These are phyloP conservation scores for Skeletonema potamos DNA, from an alignment of 108 stramenopile species.

Conservation along the genomic window DNA sequence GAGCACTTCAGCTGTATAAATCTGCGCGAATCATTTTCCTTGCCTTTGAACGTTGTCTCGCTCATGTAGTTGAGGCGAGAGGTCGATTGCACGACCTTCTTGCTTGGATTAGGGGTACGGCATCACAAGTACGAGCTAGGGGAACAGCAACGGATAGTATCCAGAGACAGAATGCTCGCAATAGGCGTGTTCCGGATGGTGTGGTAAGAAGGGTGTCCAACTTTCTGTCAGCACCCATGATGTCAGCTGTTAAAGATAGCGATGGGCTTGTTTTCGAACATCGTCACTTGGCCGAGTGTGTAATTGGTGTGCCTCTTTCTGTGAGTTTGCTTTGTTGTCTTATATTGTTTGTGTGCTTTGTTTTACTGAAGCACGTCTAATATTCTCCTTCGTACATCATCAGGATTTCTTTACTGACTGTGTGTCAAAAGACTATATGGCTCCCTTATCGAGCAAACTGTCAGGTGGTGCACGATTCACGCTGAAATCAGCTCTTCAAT, in stretches of 20 bases:
- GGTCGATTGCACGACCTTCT: constrained; percentile 65
- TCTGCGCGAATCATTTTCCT: constrained; percentile 36
- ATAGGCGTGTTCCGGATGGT: constrained; percentile 65
- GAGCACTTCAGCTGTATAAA: constrained; percentile 23
- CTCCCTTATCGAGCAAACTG: constrained; percentile 1
- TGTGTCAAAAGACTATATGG: constrained; percentile 1
- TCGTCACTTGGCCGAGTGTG: constrained; percentile 38
- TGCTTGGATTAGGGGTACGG: constrained; percentile 71
- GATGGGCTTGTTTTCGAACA: constrained; percentile 3
- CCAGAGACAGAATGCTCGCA: constrained; percentile 71
- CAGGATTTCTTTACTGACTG: constrained; percentile 17
- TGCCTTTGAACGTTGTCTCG: constrained; percentile 49
- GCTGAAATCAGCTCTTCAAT: constrained; percentile 23
- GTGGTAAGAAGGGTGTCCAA: constrained; percentile 56
- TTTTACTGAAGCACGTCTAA: not conserved
- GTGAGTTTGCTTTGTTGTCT: constrained; percentile 8
- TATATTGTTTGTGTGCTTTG: not conserved
- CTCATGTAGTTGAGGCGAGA: constrained; percentile 60
- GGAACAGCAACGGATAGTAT: constrained; percentile 75
- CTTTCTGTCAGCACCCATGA: constrained; percentile 29
- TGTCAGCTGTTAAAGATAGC: constrained; percentile 12
- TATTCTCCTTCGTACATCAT: not conserved
- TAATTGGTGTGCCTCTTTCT: constrained; percentile 43
- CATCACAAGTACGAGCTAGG: constrained; percentile 71
- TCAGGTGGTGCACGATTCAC: not conserved